Evolutionary conservation across 345 rosid species (phyloP), one percentile per base, ranked within the genome.

Genomic region (Populus davidiana): DNA sequence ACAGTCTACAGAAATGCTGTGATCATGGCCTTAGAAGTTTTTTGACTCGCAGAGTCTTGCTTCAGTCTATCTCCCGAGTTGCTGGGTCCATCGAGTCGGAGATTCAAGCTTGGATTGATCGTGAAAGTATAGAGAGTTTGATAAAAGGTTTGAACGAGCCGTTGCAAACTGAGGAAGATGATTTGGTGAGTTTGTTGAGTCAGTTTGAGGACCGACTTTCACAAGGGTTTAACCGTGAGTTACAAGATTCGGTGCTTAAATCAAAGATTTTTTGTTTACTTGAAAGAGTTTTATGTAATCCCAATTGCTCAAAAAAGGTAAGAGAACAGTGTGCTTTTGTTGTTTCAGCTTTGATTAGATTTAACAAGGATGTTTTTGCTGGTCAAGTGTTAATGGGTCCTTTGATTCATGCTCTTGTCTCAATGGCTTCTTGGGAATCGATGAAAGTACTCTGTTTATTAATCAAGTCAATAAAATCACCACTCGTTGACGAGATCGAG

Each of bases 41-140:
- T 87, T n/a, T 91, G 69, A 36, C 88, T 70, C 92, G 91, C 41
- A 84, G 89, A 8, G 81, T 85, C 75, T 86, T 91, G 72, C 77
- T 90, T 54, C 79, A 86, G 74, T 88, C 89, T 49, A 86, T 91
- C 41, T 85, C 96, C 83, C 89, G 87, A 56, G 90, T 91, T 20
- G 92, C 93, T 8, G 89, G 86, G 23, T 89, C 90, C 18, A 88
- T 90, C 73, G 92, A 79, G 88, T 73, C 76, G 0, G 92, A 91
- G 80, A 87, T 91, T 69, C 96, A 91, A 69, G 89, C 90, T 4
- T 90, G 92, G 96, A 91, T 91, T 62, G 94, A 91, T 69, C 87
- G 96, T 6, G 96, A 88, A 75, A 87, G 84, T 41, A 35, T 90
- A 41, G 92, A 89, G 70, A 87, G 70, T 47, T 78, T 91, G 31